A percentile compares a stretch with the other conserved stretches of the same genome.
These are phyloP conservation scores for Akanthomyces dipterigenus DNA, from an alignment of 2,329 filamentous ascomycete species.

Conservation along the genomic window DNA sequence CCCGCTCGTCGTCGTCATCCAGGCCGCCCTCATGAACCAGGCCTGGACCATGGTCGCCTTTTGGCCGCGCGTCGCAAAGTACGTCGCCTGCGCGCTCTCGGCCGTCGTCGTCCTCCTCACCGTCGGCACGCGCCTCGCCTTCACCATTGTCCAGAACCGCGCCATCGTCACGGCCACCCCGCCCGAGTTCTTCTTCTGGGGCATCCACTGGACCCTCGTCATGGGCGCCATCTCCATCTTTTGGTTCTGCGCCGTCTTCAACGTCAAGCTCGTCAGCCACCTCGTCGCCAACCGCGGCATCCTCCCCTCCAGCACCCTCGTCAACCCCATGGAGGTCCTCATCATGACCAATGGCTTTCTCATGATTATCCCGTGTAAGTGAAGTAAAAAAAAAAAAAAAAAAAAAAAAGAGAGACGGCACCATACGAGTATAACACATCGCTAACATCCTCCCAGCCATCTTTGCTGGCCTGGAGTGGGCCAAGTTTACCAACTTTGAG, in stretches of 20 bases:
- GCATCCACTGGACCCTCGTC: constrained; percentile 32
- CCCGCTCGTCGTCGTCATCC: constrained; percentile 38
- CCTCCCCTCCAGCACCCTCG: constrained; percentile 32
- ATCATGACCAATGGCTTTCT: constrained; percentile 49
- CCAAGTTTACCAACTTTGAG: constrained; percentile 37
- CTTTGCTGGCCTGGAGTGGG: constrained; percentile 43
- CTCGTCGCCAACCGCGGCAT: constrained; percentile 41
- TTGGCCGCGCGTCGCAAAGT: constrained; percentile 34
- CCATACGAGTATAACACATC: background rate
- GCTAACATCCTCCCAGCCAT: constrained; percentile 31
- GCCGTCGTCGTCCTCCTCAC: constrained; percentile 27
- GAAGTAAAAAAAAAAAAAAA: background rate
- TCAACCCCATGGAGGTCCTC: constrained; percentile 48
- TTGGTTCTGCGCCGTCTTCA: constrained; percentile 52
- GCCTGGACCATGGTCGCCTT: constrained; percentile 46
- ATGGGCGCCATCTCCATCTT: constrained; percentile 36
- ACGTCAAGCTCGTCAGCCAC: constrained; percentile 42
- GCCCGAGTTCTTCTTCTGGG: constrained; percentile 26
- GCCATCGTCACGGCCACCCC: constrained; percentile 21
- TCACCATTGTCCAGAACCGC: constrained; percentile 30
- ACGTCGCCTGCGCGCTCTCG: constrained; percentile 25
- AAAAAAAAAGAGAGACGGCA: no score
- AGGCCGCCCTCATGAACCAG: constrained; percentile 44
- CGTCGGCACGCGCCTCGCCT: constrained; percentile 26
- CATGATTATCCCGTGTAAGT: constrained; percentile 49